phyloP scores from a whole-genome alignment of 2,329 filamentous ascomycete genomes.

The Hypoxylon sp. region DNA sequence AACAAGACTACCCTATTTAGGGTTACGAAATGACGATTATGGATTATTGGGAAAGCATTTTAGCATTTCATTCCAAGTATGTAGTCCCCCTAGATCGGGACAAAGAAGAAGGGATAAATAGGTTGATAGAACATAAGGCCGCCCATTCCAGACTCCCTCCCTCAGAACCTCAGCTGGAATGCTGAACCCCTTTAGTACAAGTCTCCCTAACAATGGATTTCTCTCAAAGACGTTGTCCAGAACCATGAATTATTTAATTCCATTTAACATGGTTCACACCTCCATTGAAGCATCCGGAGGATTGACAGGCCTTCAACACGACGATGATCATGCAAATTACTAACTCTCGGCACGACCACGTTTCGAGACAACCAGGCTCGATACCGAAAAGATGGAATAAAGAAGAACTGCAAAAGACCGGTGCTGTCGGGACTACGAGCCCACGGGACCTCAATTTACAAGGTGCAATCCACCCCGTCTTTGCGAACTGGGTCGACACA shows the following conservation, averaged over 20 bases:
- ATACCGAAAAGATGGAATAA: slow-evolving; percentile 49
- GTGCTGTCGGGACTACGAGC: slow-evolving; percentile 49
- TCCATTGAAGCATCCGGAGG: neutral
- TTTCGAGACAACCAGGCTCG: slow-evolving; percentile 47
- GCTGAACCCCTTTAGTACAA: slow-evolving; percentile 22
- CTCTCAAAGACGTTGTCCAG: slow-evolving; percentile 41
- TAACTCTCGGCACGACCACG: slow-evolving; percentile 27
- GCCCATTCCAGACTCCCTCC: slow-evolving; percentile 35
- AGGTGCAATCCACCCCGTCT: slow-evolving; percentile 52
- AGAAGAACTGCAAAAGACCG: slow-evolving; percentile 49
- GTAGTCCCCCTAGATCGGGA: slow-evolving; percentile 18
- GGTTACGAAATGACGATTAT: slow-evolving; percentile 31
- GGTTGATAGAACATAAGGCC: slow-evolving; percentile 27
- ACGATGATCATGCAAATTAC: slow-evolving; percentile 37
- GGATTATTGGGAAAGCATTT: slow-evolving; percentile 28
- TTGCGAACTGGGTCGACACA: slow-evolving; percentile 48
- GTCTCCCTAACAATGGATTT: slow-evolving; percentile 14
- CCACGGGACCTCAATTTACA: slow-evolving; percentile 41
- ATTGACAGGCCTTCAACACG: slow-evolving; percentile 10
- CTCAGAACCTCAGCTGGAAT: slow-evolving; percentile 43
- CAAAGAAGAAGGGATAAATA: slow-evolving; percentile 39
- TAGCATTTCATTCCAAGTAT: slow-evolving; percentile 15
- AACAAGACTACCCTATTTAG: no score
- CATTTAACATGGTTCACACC: neutral
- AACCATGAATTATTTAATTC: slow-evolving; percentile 13